Base-by-base conservation (phyloP, 495 filamentous ascomycete genomes). In the Lasiosphaeria miniovina region DNA sequence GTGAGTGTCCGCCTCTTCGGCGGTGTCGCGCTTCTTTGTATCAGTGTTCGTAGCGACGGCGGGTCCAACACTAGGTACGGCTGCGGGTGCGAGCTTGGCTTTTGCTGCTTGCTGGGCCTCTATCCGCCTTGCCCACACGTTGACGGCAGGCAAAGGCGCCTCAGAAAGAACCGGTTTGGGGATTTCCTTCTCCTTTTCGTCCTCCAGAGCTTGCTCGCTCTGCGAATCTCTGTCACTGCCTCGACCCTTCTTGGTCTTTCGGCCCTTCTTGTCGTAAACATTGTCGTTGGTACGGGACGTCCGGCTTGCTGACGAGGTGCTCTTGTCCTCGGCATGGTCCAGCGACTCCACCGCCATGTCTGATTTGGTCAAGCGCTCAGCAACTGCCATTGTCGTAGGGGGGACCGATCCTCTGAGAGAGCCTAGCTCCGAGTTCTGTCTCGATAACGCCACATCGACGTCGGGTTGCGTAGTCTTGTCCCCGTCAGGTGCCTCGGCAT, bases 81-180 rank as follows among this genome's bases (percentile, higher is more conserved):
- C 41, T 36, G 55, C 50, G 9, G 77, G 62, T 41, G 62, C 68
- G 8, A 79, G 61, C 74, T 90, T 90, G 50, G 77, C 72, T 71
- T 89, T 90, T 50, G 85, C 82, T 8, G 51, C 52, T 41, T 87
- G 83, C 56, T 84, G 78, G 12, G 83, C 86, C 65, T 93, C 87
- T 60, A 81, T 86, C 38, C 91, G 81, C 73, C 89, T 82, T 43
- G 83, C 79, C 94, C 94, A 98, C 52, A 90, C 70, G 71, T 98
- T 98, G 51, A 96, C 89, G 1, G 83, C 65, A 5, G 94, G 93
- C 45, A 86, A 74, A 36, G 90, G 87, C 51, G 93, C 93, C 51
- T 91, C 90, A 62, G 89, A 88, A 46, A 96, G 79, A 9, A 68
- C 79, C 59, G 84, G 84, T 55, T 82, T 82, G 52, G 79, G 70